phyloP scores from a whole-genome alignment of 768 basidiomycete genomes.

The Suillus brevipes region DNA sequence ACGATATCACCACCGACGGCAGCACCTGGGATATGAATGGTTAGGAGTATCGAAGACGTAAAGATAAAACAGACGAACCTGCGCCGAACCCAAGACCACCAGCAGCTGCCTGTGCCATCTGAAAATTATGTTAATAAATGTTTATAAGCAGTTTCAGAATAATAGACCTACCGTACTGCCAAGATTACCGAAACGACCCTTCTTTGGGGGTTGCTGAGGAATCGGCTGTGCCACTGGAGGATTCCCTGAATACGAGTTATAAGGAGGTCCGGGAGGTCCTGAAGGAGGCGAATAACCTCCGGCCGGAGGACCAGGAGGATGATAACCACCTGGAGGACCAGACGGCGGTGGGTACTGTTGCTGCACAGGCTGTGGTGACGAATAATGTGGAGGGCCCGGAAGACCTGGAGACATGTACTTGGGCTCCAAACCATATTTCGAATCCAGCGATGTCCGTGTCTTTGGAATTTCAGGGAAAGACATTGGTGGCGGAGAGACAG shows the following conservation, averaged over 20 bases:
- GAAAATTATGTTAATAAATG: not conserved
- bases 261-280: conserved; percentile 13
- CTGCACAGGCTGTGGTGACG: not conserved
- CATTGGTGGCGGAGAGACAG: conserved; percentile 17
- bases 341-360: conserved; percentile 13
- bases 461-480: conserved; percentile 25
- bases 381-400: conserved; percentile 16
- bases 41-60: conserved; percentile 1
- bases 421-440: conserved; percentile 15
- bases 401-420: conserved; percentile 9
- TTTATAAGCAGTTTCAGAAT: not conserved
- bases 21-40: conserved; percentile 34
- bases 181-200: conserved; percentile 39
- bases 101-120: conserved; percentile 36
- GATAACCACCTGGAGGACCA: conserved; percentile 16
- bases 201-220: conserved; percentile 33
- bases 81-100: conserved; percentile 52
- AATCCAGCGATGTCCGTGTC: conserved; percentile 12
- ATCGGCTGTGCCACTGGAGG: conserved; percentile 36
- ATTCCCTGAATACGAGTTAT: conserved; percentile 20
- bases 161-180: conserved; percentile 37
- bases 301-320: conserved; percentile 8
- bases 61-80: conserved; percentile 26
- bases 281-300: conserved; percentile 17
- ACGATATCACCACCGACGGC: conserved; percentile 46